Evolutionary conservation across 192 early-diverging fungal species (phyloP).

Genomic region (Coemansia sp.): DNA sequence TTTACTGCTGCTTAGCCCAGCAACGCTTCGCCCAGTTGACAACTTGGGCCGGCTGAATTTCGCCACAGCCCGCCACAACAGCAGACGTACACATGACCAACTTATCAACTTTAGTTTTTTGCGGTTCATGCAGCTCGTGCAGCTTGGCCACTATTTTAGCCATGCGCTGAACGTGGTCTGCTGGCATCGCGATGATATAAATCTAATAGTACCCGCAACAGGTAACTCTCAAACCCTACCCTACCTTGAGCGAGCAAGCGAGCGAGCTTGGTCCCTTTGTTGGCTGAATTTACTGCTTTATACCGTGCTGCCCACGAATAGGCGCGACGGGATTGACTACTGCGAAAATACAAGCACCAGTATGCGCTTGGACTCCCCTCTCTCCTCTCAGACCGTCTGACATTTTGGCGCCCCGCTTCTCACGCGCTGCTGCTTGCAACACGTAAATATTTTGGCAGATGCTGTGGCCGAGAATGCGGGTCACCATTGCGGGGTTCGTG

Average conservation of each 20-base stretch:
- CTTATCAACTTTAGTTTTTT: background rate
- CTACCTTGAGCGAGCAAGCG: background rate
- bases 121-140: background rate
- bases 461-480: constrained; percentile 4
- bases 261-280: background rate
- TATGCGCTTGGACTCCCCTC: background rate
- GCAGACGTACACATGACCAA: background rate
- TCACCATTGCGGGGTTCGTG: background rate
- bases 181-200: background rate
- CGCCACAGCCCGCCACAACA: background rate
- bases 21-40: background rate
- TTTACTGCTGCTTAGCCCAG: background rate
- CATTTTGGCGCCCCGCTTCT: background rate
- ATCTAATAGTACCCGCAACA: background rate
- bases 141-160: background rate
- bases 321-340: background rate
- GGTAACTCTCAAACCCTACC: background rate
- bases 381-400: background rate
- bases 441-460: background rate
- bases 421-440: background rate
- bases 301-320: background rate
- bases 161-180: background rate
- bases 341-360: constrained; percentile 4
- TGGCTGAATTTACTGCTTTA: background rate
- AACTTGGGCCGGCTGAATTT: background rate